Evolutionary conservation across 768 basidiomycete genomes (phyloP).

Genomic region (Leccinum sublutescens): DNA sequence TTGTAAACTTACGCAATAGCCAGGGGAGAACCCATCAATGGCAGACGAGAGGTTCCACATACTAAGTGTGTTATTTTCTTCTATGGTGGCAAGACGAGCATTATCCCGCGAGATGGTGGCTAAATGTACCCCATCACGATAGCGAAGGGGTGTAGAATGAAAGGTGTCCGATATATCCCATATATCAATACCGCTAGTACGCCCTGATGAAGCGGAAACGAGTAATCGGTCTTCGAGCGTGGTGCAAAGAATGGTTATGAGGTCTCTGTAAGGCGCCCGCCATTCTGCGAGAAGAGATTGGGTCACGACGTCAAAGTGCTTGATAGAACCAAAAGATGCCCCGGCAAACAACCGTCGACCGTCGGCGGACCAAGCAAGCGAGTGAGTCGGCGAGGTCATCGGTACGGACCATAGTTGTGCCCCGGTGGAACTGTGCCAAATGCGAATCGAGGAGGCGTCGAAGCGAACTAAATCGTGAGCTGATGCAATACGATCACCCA

Average conservation of each 20-base stretch:
- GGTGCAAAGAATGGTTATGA: constrained; percentile 8
- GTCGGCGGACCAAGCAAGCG: constrained; percentile 19
- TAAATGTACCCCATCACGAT: not conserved
- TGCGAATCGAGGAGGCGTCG: not conserved
- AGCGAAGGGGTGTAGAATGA: constrained; percentile 1
- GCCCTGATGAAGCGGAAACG: not conserved
- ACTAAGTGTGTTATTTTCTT: not conserved
- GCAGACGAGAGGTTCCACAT: not conserved
- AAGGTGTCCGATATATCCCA: constrained; percentile 11
- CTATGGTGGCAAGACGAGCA: constrained; percentile 1
- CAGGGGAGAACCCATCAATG: not conserved
- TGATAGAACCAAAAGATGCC: constrained; percentile 5
- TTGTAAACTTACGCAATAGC: constrained; percentile 4
- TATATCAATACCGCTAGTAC: constrained; percentile 3
- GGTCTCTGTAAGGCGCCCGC: not conserved
- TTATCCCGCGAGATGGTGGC: constrained; percentile 6
- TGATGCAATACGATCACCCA: constrained; percentile 10
- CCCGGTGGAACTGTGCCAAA: constrained; percentile 16
- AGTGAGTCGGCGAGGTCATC: not conserved
- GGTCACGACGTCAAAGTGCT: constrained; percentile 7
- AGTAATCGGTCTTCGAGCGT: constrained; percentile 6
- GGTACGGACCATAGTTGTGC: constrained; percentile 1
- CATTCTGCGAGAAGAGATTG: not conserved
- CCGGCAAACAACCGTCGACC: constrained; percentile 15
- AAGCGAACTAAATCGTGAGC: not conserved